Conservation (phyloP, 306 rosid genomes). For the Acacia acuminata region DNA sequence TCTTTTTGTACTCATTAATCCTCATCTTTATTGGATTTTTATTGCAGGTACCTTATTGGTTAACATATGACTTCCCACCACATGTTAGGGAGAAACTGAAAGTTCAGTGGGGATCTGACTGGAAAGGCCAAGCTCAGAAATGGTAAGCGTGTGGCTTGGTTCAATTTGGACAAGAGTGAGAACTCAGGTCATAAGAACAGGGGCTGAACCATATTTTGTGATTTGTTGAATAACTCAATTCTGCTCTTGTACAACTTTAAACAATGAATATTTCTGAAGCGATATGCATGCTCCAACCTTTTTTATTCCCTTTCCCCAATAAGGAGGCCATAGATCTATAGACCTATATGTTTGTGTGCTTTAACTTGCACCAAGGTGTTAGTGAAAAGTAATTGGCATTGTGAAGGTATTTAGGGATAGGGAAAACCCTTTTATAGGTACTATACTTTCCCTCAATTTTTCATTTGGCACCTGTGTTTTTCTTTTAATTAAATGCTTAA, state of each 20-base stretch:
- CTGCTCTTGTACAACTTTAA: constrained; percentile 11
- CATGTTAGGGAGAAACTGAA: constrained; percentile 67
- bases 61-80: constrained; percentile 94
- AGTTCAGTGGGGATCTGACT: constrained; percentile 78
- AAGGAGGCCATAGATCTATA: neutral
- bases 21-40: constrained; percentile 31
- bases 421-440: too few relatives aligned
- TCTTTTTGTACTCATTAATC: neutral
- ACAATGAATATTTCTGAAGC: constrained; percentile 4
- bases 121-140: constrained; percentile 97
- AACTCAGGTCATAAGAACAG: neutral
- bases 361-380: neutral
- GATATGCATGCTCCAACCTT: neutral
- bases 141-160: constrained; percentile 53
- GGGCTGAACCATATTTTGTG: constrained; percentile 3
- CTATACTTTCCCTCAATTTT: too few relatives aligned
- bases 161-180: constrained; percentile 18
- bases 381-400: neutral
- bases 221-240: neutral
- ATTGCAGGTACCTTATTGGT: constrained; percentile 76
- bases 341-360: neutral
- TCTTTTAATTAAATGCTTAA: too few relatives aligned
- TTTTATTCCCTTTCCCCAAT: neutral
- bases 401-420: constrained; percentile 2
- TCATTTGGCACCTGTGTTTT: too few relatives aligned